phyloP scores from a whole-genome alignment of 371 early-diverging fungal genomes.

The Mucor sp. region DNA sequence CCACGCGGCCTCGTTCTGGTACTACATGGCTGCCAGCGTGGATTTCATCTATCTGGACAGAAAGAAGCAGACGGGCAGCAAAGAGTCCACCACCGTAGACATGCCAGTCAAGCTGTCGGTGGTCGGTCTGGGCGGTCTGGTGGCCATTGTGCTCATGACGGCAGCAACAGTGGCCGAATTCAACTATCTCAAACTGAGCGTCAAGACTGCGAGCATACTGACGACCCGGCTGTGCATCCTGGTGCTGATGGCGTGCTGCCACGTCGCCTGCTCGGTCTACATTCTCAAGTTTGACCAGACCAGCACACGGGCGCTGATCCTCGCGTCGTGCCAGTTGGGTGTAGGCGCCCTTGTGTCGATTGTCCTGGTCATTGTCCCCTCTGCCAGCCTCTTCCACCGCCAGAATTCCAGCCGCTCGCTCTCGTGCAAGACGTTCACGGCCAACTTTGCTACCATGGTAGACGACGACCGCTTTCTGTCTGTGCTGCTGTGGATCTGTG shows the following conservation, averaged over 20 bases:
- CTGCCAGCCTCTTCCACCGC: constrained; percentile 61
- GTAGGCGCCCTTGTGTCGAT: constrained; percentile 69
- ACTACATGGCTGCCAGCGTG: constrained; percentile 76
- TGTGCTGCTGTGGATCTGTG: constrained; percentile 72
- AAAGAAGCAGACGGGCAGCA: background rate
- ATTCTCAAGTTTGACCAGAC: constrained; percentile 48
- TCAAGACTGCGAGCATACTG: constrained; percentile 58
- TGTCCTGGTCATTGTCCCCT: constrained; percentile 65
- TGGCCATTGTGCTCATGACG: constrained; percentile 68
- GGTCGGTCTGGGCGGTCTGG: constrained; percentile 73
- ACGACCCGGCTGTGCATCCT: constrained; percentile 61
- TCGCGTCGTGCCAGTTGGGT: constrained; percentile 67
- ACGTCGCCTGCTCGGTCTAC: constrained; percentile 69
- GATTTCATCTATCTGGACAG: constrained; percentile 61
- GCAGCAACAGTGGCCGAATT: constrained; percentile 72
- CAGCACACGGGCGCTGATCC: constrained; percentile 46
- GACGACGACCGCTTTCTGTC: constrained; percentile 72
- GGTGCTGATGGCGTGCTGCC: constrained; percentile 56
- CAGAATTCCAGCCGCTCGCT: constrained; percentile 44
- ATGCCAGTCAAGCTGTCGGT: constrained; percentile 62
- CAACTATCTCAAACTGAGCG: constrained; percentile 61
- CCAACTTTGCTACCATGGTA: constrained; percentile 72
- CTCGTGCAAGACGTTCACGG: constrained; percentile 75
- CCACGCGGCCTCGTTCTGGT: constrained; percentile 80
- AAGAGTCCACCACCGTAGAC: constrained; percentile 8